phyloP scores from a whole-genome alignment of 495 filamentous ascomycete genomes.

The Elasticomyces elasticus region DNA sequence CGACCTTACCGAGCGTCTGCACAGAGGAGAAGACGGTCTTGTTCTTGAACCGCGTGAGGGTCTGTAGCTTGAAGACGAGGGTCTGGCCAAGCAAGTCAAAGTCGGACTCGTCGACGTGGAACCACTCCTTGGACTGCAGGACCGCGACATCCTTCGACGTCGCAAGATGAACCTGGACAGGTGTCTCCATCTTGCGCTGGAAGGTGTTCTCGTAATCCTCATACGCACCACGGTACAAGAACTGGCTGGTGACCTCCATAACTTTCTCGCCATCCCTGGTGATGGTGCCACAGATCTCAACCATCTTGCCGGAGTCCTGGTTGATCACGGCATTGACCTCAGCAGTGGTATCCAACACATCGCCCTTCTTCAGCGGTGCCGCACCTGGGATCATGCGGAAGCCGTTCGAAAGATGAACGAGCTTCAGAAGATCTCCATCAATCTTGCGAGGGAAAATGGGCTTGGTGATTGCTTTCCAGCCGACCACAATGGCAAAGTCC shows the following conservation, averaged over 20 bases:
- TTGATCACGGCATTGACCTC: conserved; percentile 97
- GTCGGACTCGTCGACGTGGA: conserved; percentile 68
- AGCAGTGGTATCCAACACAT: conserved; percentile 84
- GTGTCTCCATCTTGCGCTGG: conserved; percentile 90
- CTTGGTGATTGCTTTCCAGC: conserved; percentile 98
- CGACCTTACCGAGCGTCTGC: conserved; percentile 83
- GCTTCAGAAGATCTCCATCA: conserved; percentile 86
- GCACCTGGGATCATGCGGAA: conserved; percentile 98
- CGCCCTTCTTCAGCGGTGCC: conserved; percentile 85
- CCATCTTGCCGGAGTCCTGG: conserved; percentile 97
- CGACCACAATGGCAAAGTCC: conserved; percentile 98
- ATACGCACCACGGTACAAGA: conserved; percentile 89
- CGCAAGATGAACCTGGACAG: conserved; percentile 82
- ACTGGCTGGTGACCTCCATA: conserved; percentile 97
- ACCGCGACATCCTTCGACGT: conserved; percentile 87
- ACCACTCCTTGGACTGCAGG: conserved; percentile 93
- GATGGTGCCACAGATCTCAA: conserved; percentile 95
- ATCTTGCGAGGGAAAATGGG: conserved; percentile 93
- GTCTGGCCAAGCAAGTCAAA: conserved; percentile 83
- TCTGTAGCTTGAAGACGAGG: conserved; percentile 90
- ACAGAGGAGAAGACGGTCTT: conserved; percentile 85
- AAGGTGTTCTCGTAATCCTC: conserved; percentile 95
- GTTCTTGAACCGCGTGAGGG: conserved; percentile 87
- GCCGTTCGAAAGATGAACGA: conserved; percentile 90
- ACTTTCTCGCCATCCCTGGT: conserved; percentile 75